Percentiles rank a stretch among this genome's conserved stretches.
phyloP scores from a whole-genome alignment of 768 basidiomycete species.

The Podaxis pistillaris region DNA sequence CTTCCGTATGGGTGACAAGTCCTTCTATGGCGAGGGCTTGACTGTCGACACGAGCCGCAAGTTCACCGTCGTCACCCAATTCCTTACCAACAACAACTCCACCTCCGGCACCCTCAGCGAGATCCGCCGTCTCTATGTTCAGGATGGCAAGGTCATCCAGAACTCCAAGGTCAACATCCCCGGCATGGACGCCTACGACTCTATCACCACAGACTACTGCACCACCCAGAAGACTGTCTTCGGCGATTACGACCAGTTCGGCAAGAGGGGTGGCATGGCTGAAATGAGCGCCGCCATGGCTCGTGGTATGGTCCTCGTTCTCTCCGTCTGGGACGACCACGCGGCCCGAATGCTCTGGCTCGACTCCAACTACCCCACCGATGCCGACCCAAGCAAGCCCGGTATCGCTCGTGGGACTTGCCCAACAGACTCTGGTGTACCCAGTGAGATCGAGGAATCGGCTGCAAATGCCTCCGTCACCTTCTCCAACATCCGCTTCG shows the following conservation, averaged over 20 bases:
- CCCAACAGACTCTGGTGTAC: slow-evolving; percentile 34
- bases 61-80: slow-evolving; percentile 25
- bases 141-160: slow-evolving; percentile 21
- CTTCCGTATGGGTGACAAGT: slow-evolving; percentile 21
- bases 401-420: slow-evolving; percentile 37
- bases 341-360: slow-evolving; percentile 10
- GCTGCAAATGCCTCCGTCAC: slow-evolving; percentile 21
- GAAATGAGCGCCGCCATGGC: neutral
- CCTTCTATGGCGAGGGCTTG: slow-evolving; percentile 21
- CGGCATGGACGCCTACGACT: slow-evolving; percentile 16
- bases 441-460: slow-evolving; percentile 35
- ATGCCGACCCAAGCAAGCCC: slow-evolving; percentile 17
- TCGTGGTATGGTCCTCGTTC: slow-evolving; percentile 9
- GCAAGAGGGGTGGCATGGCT: slow-evolving; percentile 5
- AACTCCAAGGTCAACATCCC: slow-evolving; percentile 20
- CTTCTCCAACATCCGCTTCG: slow-evolving; percentile 42
- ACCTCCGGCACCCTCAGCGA: slow-evolving; percentile 20
- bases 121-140: slow-evolving; percentile 22
- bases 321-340: slow-evolving; percentile 29
- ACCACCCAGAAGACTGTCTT: slow-evolving; percentile 17
- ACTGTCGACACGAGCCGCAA: slow-evolving; percentile 23
- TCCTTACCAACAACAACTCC: slow-evolving; percentile 21
- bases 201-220: slow-evolving; percentile 21
- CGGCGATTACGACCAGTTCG: slow-evolving; percentile 17
- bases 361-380: slow-evolving; percentile 3